phyloP scores from a whole-genome alignment of 768 basidiomycete species.

The Xerocomus brunneocitrinus region DNA sequence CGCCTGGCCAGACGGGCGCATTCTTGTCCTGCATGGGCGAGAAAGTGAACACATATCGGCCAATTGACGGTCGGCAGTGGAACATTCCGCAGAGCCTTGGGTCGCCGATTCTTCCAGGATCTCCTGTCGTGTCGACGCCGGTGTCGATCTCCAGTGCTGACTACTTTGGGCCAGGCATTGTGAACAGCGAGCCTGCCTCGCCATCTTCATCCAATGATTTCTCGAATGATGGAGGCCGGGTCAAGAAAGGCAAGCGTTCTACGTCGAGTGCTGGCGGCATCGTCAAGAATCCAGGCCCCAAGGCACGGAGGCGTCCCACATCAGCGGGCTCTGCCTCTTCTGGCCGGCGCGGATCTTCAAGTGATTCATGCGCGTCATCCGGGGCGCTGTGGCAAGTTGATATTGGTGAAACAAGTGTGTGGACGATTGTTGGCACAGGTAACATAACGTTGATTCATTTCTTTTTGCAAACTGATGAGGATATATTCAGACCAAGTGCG shows the following conservation, averaged over 20 bases:
- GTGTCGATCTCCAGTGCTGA: slow-evolving; percentile 53
- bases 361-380: slow-evolving; percentile 66
- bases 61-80: slow-evolving; percentile 81
- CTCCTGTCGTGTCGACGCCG: slow-evolving; percentile 64
- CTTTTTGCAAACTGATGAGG: slow-evolving; percentile 15
- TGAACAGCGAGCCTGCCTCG: slow-evolving; percentile 67
- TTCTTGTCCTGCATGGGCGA: slow-evolving; percentile 92
- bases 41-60: slow-evolving; percentile 87
- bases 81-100: slow-evolving; percentile 43
- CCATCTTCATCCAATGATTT: slow-evolving; percentile 58
- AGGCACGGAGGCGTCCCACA: slow-evolving; percentile 66
- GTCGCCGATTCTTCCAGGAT: slow-evolving; percentile 59
- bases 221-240: slow-evolving; percentile 80
- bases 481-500: slow-evolving; percentile 70
- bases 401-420: slow-evolving; percentile 89
- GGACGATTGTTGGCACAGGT: slow-evolving; percentile 94
- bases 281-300: slow-evolving; percentile 34
- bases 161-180: slow-evolving; percentile 51
- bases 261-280: slow-evolving; percentile 60
- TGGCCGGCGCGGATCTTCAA: slow-evolving; percentile 58
- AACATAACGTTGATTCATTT: slow-evolving; percentile 19
- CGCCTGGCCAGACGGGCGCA: slow-evolving; percentile 72
- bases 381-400: slow-evolving; percentile 86
- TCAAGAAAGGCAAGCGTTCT: slow-evolving; percentile 74
- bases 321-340: slow-evolving; percentile 72